Evolutionary conservation across 2,329 filamentous ascomycete species (phyloP).

Genomic region (Fonsecaea erecta): DNA sequence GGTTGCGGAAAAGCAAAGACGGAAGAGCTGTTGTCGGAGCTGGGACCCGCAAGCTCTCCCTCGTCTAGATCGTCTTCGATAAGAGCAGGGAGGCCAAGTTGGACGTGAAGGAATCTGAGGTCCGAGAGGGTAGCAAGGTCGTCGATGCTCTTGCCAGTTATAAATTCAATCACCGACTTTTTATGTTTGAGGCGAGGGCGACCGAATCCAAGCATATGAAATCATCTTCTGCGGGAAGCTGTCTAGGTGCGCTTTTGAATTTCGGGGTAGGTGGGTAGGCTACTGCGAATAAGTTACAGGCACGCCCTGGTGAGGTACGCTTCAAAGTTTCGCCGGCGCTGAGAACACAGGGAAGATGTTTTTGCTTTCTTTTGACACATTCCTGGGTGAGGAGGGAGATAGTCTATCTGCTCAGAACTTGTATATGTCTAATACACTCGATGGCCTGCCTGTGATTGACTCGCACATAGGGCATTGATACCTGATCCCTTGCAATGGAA

Average conservation of each 20-base stretch:
- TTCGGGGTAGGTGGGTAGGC: constrained; percentile 13
- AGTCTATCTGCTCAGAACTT: not conserved
- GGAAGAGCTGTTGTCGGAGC: constrained; percentile 42
- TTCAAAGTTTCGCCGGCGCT: constrained; percentile 3
- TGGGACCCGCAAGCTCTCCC: constrained; percentile 44
- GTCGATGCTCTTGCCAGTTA: constrained; percentile 57
- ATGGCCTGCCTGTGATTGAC: not conserved
- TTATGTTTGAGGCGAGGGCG: constrained; percentile 31
- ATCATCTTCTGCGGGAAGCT: constrained; percentile 24
- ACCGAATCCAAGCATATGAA: constrained; percentile 36
- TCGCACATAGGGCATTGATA: not conserved
- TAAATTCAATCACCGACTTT: constrained; percentile 60
- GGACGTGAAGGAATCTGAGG: constrained; percentile 32
- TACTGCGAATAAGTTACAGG: constrained; percentile 3
- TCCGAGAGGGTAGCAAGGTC: constrained; percentile 43
- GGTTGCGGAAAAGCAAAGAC: constrained; percentile 37
- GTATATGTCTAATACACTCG: not conserved
- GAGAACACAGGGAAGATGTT: not conserved
- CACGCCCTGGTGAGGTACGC: not conserved
- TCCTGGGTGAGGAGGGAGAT: not conserved
- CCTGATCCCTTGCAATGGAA: not conserved
- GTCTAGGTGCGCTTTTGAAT: constrained; percentile 8
- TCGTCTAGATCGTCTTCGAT: constrained; percentile 46
- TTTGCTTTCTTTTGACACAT: not conserved
- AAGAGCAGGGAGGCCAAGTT: constrained; percentile 36